A percentile compares a stretch with the other conserved stretches of the same genome.
Conservation (phyloP, 1,284 basidiomycete genomes). For the Gymnopus androsaceus region DNA sequence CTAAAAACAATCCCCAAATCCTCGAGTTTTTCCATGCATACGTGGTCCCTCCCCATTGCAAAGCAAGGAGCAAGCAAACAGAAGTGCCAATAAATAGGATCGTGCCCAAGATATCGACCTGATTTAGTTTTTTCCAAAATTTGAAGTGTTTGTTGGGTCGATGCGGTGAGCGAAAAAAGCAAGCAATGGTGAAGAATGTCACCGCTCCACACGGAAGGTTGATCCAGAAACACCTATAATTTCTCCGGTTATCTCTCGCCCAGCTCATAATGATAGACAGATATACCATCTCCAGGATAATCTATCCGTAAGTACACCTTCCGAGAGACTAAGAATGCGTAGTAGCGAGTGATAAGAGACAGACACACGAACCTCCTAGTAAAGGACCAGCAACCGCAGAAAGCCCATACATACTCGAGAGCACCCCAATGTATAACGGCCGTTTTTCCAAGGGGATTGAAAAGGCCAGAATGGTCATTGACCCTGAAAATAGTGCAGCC, state of each 20-base stretch:
- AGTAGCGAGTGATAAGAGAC: too few species aligned
- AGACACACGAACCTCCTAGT: too few species aligned
- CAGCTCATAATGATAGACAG: conserved; percentile 29
- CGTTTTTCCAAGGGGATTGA: too few species aligned
- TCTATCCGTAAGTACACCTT: too few species aligned
- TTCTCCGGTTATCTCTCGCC: too few species aligned
- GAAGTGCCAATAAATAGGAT: conserved; percentile 14
- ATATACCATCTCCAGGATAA: too few species aligned
- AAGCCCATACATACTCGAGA: too few species aligned
- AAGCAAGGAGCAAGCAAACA: conserved; percentile 18
- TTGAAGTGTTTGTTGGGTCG: conserved; percentile 5
- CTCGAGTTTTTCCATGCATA: conserved; percentile 17
- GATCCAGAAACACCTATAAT: conserved; percentile 29
- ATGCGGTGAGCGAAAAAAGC: conserved; percentile 14
- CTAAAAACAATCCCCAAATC: conserved; percentile 19
- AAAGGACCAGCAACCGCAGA: too few species aligned
- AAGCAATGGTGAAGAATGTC: conserved; percentile 11
- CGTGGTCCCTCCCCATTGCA: conserved; percentile 21
- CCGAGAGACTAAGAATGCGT: too few species aligned
- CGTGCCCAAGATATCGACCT: conserved; percentile 19
- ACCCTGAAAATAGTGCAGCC: too few species aligned
- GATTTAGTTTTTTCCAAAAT: conserved; percentile 7
- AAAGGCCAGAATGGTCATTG: too few species aligned
- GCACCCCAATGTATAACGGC: too few species aligned
- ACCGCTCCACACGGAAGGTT: conserved; percentile 19